Conservation (phyloP, 2,329 filamentous ascomycete species). For the Alternaria sp. region DNA sequence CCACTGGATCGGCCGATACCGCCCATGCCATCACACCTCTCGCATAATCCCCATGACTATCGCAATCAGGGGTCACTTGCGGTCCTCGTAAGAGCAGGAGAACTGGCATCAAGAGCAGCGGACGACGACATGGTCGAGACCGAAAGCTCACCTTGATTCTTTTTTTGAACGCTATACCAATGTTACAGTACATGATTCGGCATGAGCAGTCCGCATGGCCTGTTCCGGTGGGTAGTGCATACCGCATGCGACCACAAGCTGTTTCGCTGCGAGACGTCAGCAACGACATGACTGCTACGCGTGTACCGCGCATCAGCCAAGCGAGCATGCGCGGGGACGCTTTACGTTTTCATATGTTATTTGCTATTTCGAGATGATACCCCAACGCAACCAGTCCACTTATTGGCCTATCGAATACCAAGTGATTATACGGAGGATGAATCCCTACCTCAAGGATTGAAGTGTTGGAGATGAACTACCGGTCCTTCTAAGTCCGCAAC, state of each 20-base stretch:
- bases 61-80: conserved; percentile 45
- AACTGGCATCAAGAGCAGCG: conserved; percentile 43
- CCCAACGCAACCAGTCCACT: conserved; percentile 8
- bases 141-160: conserved; percentile 29
- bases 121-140: conserved; percentile 37
- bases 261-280: not conserved
- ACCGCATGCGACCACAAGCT: not conserved
- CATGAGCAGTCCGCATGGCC: not conserved
- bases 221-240: not conserved
- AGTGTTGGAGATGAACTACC: not conserved
- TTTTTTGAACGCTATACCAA: not conserved
- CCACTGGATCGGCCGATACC: conserved; percentile 39
- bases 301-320: not conserved
- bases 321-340: conserved; percentile 1
- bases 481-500: conserved; percentile 1
- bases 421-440: conserved; percentile 6
- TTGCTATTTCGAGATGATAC: conserved; percentile 16
- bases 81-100: conserved; percentile 47
- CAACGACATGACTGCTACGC: not conserved
- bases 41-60: conserved; percentile 34
- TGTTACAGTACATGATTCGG: conserved; percentile 1
- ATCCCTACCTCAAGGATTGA: conserved; percentile 2
- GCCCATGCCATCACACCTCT: conserved; percentile 19
- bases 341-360: conserved; percentile 16
- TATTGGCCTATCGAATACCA: conserved; percentile 6